These are phyloP conservation scores for Royoungia palumana DNA, from an alignment of 768 basidiomycete species.

Conservation along the genomic window DNA sequence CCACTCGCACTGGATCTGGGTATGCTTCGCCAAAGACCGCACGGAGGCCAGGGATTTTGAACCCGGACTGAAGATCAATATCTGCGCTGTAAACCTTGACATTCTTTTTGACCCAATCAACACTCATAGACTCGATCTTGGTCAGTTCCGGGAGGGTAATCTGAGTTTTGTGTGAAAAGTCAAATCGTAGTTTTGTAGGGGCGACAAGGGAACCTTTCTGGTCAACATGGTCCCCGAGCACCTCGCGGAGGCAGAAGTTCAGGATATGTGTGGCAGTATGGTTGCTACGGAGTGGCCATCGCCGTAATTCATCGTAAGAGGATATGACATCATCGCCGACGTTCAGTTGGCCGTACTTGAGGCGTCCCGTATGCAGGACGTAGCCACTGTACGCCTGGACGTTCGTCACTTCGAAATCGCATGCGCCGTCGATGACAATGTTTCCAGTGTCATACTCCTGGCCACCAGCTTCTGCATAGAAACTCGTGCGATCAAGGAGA, in stretches of 20 bases:
- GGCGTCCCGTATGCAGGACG: conserved; percentile 84
- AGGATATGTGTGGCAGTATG: conserved; percentile 99
- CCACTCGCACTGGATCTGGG: conserved; percentile 95
- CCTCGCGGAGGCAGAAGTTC: conserved; percentile 89
- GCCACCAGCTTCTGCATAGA: conserved; percentile 97
- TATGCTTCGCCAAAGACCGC: conserved; percentile 98
- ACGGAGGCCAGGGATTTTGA: conserved; percentile 87
- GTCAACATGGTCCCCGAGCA: conserved; percentile 95
- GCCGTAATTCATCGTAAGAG: conserved; percentile 93
- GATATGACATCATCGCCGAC: conserved; percentile 82
- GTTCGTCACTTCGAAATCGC: conserved; percentile 91
- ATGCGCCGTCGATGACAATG: conserved; percentile 85
- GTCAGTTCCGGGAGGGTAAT: conserved; percentile 72
- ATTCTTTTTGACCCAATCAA: conserved; percentile 88
- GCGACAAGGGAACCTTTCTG: conserved; percentile 98
- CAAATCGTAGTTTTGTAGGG: conserved; percentile 92
- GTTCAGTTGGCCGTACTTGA: conserved; percentile 83
- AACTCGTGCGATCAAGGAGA: conserved; percentile 87
- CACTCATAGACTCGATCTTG: conserved; percentile 79
- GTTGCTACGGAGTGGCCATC: conserved; percentile 95
- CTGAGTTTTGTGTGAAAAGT: conserved; percentile 94
- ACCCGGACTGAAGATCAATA: conserved; percentile 69
- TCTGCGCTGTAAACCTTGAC: conserved; percentile 89
- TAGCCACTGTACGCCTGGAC: conserved; percentile 96
- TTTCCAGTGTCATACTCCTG: conserved; percentile 97